Evolutionary conservation across 176 grass and related monocot genomes (phyloP), one percentile per base, ranked within the genome.

Genomic region (Calamus simplicifolius): DNA sequence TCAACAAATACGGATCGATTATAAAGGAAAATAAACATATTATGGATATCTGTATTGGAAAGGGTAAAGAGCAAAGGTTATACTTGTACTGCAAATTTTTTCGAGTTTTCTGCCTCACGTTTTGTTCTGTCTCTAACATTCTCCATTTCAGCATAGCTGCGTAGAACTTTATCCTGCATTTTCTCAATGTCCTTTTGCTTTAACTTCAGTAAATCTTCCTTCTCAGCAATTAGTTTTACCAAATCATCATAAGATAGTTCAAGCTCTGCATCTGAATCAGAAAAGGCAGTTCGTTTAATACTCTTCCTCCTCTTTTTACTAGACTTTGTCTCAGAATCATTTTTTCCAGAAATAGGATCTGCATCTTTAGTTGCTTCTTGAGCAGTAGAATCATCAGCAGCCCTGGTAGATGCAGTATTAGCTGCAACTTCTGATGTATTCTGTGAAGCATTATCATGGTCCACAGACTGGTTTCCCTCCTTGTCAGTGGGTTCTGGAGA

Each of bases 91-190:
- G 80, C 84, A 59, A 76, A 93, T 27, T 93, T 81, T 66, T 93
- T 93, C 2, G 73, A 81, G 59, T 75, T 87, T 16, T 93, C 84
- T 48, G 84, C 85, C 62, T 87, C 84, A 68, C 74, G 77, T 51
- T 87, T 93, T 78, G 79, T 81, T 67, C 70, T 35, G 57, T 66
- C 63, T 19, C 79, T 81, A 48, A 88, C 50, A 79, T 93, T 93
- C 66, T 93, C 80, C 77, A 84, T 81, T 73, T 84, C 84, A 58
- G 89, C 77, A 81, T 88, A 88, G 67, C 84, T 84, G 27, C 80
- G 70, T 14, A 79, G 67, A 81, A 93, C 74, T 56, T 81, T 88
- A 59, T 81, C 83, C 72, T 81, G 72, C 80, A 79, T 93, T 48
- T 72, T 69, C 67, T 88, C 73, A 27, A 88, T 73, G 48, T 88